A percentile compares a stretch with the other conserved stretches of the same genome.
Evolutionary conservation across 331 rosid genomes (phyloP).

Genomic region (Quercus phellos): DNA sequence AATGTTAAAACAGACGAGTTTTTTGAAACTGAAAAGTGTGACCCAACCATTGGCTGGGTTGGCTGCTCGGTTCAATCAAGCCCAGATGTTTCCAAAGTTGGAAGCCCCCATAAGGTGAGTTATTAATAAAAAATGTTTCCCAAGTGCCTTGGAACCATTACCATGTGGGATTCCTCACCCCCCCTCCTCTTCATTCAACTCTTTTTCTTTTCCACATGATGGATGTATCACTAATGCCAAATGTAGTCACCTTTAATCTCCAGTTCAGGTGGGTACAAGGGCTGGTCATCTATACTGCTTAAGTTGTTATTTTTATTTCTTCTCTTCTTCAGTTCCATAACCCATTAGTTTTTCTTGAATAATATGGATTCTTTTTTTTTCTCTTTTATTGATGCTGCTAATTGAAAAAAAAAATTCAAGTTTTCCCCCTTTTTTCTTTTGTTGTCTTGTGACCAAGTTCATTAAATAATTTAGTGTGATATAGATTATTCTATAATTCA

Average conservation of each 20-base stretch:
- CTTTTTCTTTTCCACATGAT: neutral
- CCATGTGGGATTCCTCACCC: neutral
- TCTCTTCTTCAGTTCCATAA: neutral
- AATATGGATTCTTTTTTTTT: neutral
- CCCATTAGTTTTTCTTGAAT: neutral
- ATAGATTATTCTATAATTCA: no score
- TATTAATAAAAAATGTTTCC: conserved; percentile 6
- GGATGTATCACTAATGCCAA: neutral
- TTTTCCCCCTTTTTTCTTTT: neutral
- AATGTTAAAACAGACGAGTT: conserved; percentile 51
- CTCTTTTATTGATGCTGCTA: no score
- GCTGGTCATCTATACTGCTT: neutral
- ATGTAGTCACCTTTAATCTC: neutral
- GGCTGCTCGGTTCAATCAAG: conserved; percentile 29
- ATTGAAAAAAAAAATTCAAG: neutral
- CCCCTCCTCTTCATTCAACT: neutral
- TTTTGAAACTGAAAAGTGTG: conserved; percentile 65
- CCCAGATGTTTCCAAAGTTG: conserved; percentile 40
- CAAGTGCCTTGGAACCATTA: conserved; percentile 1
- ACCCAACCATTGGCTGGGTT: conserved; percentile 68
- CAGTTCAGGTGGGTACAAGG: neutral
- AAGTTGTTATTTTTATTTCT: neutral
- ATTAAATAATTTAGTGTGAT: neutral
- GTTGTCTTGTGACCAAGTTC: neutral
- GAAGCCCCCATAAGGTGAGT: conserved; percentile 51